A percentile compares a stretch with the other conserved stretches of the same genome.
These are phyloP conservation scores for Solanum hybrid DNA, from an alignment of 305 asterid species.

Conservation along the genomic window DNA sequence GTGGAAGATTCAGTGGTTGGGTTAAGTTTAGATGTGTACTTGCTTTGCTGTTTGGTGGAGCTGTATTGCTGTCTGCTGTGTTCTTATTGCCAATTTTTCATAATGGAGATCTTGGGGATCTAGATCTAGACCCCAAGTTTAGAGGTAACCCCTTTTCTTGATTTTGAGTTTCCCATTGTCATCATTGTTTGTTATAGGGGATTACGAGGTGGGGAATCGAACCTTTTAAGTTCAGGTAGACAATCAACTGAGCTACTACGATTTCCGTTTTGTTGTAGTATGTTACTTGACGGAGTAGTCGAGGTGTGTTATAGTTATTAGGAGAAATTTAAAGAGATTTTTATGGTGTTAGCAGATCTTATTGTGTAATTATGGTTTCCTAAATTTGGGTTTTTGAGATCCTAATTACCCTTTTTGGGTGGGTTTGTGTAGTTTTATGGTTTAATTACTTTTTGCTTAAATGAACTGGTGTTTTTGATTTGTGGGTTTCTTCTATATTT, in stretches of 20 bases:
- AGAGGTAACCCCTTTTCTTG: slow-evolving; percentile 17
- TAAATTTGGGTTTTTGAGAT: neutral
- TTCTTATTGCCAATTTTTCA: slow-evolving; percentile 74
- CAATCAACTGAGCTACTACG: neutral
- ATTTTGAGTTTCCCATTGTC: neutral
- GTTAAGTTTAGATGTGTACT: slow-evolving; percentile 58
- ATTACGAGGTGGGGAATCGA: neutral
- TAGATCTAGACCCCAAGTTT: slow-evolving; percentile 77
- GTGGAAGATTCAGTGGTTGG: slow-evolving; percentile 30
- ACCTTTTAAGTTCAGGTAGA: neutral
- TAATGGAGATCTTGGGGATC: slow-evolving; percentile 45
- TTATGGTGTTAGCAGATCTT: neutral
- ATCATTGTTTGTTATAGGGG: neutral
- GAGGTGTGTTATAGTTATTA: neutral
- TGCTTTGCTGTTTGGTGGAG: slow-evolving; percentile 54
- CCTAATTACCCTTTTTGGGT: neutral
- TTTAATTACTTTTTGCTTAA: neutral
- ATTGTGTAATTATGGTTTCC: neutral
- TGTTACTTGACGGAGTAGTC: neutral
- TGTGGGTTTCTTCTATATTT: neutral
- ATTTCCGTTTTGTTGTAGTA: neutral
- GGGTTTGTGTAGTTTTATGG: neutral
- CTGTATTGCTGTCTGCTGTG: slow-evolving; percentile 57
- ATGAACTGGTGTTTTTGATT: neutral
- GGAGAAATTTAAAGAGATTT: neutral